Evolutionary conservation across 2,329 filamentous ascomycete species (phyloP), one percentile per base, ranked within the genome.

Genomic region (Didymella pomorum): DNA sequence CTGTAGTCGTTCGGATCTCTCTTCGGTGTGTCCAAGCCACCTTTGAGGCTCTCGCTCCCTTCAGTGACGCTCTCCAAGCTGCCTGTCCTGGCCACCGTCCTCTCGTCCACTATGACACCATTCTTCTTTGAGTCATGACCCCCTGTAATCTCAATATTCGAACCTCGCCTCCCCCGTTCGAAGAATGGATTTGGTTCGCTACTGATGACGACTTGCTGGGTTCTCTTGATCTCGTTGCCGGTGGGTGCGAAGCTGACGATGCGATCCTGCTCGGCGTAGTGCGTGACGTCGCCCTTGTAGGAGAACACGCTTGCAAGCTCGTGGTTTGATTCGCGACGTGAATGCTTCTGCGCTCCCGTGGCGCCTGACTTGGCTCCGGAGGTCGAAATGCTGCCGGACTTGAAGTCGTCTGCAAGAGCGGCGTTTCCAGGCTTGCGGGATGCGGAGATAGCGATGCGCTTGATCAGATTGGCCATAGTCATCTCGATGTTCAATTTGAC

Each of bases 401-500:
- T 64, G 68, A 74, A 75, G 61, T 74, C 71, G 16, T 70, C 52
- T 18, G 66, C 68, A 11, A 73, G 58, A 5, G 68, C 67, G 23
- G 58, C 63, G 46, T 71, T 68, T 49, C 71, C 72, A 1, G 62
- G 67, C 49, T 66, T 68, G 42, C 70, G 66, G 3, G 71, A 71
- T 1, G 69, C 64, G 41, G 71, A 73, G 43, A 76, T 59, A 21
- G 73, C 73, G 57, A 76, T 76, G 52, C 71, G 71, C 51, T 75
- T 78, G 58, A 83, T 81, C 20, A 84, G 76, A 52, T 81, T 79
- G 58, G 82, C 81, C 78, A 84, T 81, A 51, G 78, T 80, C 77
- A 84, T 81, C 64, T 83, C 81, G 66, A 84, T 83, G 63, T 82
- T 77, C 23, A 84, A 73, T 61, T 84, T 84, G 59, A 81, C 71